These are phyloP conservation scores for Ploettnerulaceae sp. DNA, from an alignment of 2,329 filamentous ascomycete genomes.

Conservation along the genomic window DNA sequence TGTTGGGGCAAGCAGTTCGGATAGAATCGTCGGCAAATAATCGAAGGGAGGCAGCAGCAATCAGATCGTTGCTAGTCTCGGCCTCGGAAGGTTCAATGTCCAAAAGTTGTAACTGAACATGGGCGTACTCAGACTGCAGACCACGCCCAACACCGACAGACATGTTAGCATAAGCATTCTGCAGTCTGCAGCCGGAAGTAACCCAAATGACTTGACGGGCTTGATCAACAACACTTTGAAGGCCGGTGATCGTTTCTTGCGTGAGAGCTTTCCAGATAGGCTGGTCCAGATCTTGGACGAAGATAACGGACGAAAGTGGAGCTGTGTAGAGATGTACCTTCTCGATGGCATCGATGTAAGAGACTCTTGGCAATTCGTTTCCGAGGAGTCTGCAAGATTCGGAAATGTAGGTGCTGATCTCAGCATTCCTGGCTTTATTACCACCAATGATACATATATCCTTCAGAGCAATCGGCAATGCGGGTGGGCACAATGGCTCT, in stretches of 20 bases:
- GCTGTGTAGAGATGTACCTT: constrained; percentile 1
- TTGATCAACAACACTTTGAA: constrained; percentile 8
- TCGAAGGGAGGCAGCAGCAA: constrained; percentile 10
- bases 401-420: constrained; percentile 7
- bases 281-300: constrained; percentile 11
- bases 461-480: neutral
- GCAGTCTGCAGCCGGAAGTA: constrained; percentile 6
- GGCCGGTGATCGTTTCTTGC: constrained; percentile 8
- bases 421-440: constrained; percentile 6
- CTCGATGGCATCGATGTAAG: constrained; percentile 6
- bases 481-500: constrained; percentile 9
- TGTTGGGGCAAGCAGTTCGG: constrained; percentile 10
- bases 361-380: constrained; percentile 7
- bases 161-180: constrained; percentile 15
- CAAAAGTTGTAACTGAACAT: constrained; percentile 10
- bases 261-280: constrained; percentile 11
- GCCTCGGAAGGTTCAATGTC: constrained; percentile 12
- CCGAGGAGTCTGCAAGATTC: constrained; percentile 3
- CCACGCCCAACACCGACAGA: constrained; percentile 13
- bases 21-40: constrained; percentile 12
- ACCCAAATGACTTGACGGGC: constrained; percentile 14
- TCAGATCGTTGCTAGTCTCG: constrained; percentile 10
- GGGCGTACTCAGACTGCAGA: constrained; percentile 14
- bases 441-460: constrained; percentile 10
- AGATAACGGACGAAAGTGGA: constrained; percentile 6